Evolutionary conservation across 1,284 basidiomycete species (phyloP).

Genomic region (Thelephora terrestris): DNA sequence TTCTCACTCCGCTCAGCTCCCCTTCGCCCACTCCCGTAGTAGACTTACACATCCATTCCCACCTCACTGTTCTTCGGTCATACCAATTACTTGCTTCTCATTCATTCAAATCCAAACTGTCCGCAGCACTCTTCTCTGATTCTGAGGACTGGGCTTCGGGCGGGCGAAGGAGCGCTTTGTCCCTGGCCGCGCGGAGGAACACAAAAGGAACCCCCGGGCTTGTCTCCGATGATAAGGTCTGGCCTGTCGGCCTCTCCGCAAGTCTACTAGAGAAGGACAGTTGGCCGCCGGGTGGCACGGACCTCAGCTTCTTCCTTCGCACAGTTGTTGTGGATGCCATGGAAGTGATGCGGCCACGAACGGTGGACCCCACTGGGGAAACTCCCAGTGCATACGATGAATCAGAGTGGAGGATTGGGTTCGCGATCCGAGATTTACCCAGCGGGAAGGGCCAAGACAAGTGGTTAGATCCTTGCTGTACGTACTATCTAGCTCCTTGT

Average conservation of each 20-base stretch:
- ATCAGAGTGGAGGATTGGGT: constrained; percentile 71
- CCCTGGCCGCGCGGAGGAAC: constrained; percentile 19
- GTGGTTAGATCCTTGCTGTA: constrained; percentile 73
- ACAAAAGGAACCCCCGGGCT: constrained; percentile 2
- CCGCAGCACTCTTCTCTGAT: constrained; percentile 61
- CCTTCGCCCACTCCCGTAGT: neutral
- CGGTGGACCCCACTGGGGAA: constrained; percentile 14
- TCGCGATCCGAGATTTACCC: constrained; percentile 68
- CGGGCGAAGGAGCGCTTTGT: constrained; percentile 10
- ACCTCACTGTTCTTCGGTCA: constrained; percentile 56
- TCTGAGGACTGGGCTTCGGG: constrained; percentile 34
- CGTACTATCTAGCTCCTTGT: constrained; percentile 17
- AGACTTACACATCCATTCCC: constrained; percentile 47
- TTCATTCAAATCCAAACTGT: constrained; percentile 53
- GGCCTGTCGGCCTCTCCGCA: constrained; percentile 68
- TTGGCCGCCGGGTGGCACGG: constrained; percentile 81
- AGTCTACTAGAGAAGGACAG: constrained; percentile 57
- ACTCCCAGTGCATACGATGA: constrained; percentile 28
- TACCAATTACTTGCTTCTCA: constrained; percentile 59
- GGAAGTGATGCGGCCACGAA: constrained; percentile 20
- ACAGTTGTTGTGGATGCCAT: constrained; percentile 74
- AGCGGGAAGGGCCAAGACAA: constrained; percentile 51
- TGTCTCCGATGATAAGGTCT: constrained; percentile 20
- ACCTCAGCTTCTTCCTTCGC: constrained; percentile 71
- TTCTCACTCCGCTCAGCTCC: constrained; percentile 41